phyloP scores from a whole-genome alignment of 139 green algal species.

The Auxenochlorella protothecoides region DNA sequence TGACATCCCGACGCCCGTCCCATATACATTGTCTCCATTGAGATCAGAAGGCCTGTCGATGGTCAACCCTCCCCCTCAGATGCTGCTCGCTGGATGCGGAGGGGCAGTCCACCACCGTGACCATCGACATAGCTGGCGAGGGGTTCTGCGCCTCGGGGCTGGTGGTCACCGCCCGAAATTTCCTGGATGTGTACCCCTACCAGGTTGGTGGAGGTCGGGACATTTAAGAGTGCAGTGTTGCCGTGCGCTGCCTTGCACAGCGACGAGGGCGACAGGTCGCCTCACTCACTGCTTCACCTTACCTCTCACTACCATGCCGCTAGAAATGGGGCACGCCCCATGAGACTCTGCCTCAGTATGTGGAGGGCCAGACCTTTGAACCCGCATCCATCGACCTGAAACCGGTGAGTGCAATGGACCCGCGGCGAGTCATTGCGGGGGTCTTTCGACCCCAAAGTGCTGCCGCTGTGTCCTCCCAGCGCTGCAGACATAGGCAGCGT shows the following conservation, averaged over 20 bases:
- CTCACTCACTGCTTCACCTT: no score
- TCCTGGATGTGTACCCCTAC: conserved; percentile 91
- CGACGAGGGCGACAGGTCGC: no score
- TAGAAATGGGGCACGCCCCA: conserved; percentile 7
- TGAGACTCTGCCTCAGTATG: conserved; percentile 60
- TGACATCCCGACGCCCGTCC: background rate
- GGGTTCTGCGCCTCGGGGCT: conserved; percentile 52
- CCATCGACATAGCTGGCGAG: conserved; percentile 49
- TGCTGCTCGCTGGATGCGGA: conserved; percentile 77
- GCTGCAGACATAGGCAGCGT: no score
- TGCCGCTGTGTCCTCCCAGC: no score
- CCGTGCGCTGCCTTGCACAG: no score
- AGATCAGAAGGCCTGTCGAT: no score
- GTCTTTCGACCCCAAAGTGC: background rate
- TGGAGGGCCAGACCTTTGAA: conserved; percentile 56
- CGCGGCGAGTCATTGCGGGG: background rate
- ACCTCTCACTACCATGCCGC: no score
- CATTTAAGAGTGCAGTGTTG: no score
- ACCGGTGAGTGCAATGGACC: conserved; percentile 13
- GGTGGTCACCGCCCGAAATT: conserved; percentile 90
- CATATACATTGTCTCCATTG: background rate
- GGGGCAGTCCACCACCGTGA: conserved; percentile 74
- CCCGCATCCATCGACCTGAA: conserved; percentile 65
- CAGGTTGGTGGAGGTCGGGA: background rate
- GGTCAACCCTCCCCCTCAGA: conserved; percentile 5